Evolutionary conservation across 257 asterid species (phyloP).

Genomic region (Solanum tarapatanum): DNA sequence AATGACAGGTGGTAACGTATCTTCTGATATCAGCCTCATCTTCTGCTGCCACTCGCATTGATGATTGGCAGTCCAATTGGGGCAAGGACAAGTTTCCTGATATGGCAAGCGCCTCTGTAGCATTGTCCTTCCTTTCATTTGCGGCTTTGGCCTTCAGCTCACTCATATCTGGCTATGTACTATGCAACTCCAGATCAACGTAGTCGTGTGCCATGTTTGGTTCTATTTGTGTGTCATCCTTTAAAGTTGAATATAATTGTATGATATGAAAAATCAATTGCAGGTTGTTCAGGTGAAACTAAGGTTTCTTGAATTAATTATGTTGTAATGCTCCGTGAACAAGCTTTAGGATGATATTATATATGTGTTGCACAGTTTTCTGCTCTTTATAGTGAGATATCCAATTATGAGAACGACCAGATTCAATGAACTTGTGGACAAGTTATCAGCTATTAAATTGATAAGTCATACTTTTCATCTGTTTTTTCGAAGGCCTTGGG

Average conservation of each 20-base stretch:
- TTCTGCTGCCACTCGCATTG: slow-evolving; percentile 60
- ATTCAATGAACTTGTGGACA: background rate
- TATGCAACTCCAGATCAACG: slow-evolving; percentile 36
- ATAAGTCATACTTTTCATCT: background rate
- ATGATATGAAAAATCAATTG: background rate
- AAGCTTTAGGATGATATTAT: background rate
- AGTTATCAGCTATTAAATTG: background rate
- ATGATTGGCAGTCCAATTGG: slow-evolving; percentile 78
- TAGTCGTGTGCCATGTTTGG: slow-evolving; percentile 2
- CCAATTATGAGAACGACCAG: background rate
- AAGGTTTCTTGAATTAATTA: background rate
- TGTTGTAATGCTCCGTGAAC: background rate
- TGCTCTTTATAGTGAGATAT: background rate
- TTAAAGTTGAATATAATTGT: background rate
- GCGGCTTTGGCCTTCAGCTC: slow-evolving; percentile 61
- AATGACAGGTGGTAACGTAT: slow-evolving; percentile 59
- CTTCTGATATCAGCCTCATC: slow-evolving; percentile 94
- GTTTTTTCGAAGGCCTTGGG: background rate
- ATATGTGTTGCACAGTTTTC: background rate
- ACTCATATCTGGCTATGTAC: slow-evolving; percentile 69
- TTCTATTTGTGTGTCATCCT: background rate
- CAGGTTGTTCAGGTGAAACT: background rate
- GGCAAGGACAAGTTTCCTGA: slow-evolving; percentile 80
- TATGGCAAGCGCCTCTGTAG: slow-evolving; percentile 65
- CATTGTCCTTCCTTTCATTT: slow-evolving; percentile 72